phyloP scores from a whole-genome alignment of 805 yeast genomes.

The Tetrapisispora nanseiensis region DNA sequence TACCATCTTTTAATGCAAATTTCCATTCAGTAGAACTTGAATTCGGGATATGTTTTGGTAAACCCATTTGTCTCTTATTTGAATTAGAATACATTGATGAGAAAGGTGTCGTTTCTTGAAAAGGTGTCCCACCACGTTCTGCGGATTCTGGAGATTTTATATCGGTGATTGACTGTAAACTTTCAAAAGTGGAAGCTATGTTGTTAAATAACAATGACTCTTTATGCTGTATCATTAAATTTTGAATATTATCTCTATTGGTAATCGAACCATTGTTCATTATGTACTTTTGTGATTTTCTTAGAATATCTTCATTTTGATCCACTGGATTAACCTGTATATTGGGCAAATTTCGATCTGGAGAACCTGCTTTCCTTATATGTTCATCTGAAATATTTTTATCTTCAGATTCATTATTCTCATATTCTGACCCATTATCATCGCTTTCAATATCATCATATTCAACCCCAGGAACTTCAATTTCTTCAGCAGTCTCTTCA shows the following conservation, averaged over 20 bases:
- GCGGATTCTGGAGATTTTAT: slow-evolving; percentile 3
- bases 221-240: not conserved
- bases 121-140: not conserved
- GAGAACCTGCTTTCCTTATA: not conserved
- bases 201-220: not conserved
- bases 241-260: not conserved
- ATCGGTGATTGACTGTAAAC: not conserved
- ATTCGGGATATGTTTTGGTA: slow-evolving; percentile 1
- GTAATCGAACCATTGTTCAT: not conserved
- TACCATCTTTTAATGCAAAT: slow-evolving; percentile 41
- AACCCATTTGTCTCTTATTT: not conserved
- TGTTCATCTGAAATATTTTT: not conserved
- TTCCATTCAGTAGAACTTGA: slow-evolving; percentile 47
- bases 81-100: not conserved
- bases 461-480: too few relatives aligned
- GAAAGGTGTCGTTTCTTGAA: not conserved
- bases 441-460: too few relatives aligned
- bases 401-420: not conserved
- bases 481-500: not conserved
- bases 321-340: not conserved
- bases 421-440: not conserved
- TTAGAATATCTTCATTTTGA: not conserved
- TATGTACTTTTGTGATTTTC: not conserved
- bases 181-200: slow-evolving; percentile 1
- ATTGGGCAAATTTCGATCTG: not conserved